A percentile compares a stretch with the other conserved stretches of the same genome.
phyloP scores from a whole-genome alignment of 257 asterid species.

The Solanum bulbocastanum region DNA sequence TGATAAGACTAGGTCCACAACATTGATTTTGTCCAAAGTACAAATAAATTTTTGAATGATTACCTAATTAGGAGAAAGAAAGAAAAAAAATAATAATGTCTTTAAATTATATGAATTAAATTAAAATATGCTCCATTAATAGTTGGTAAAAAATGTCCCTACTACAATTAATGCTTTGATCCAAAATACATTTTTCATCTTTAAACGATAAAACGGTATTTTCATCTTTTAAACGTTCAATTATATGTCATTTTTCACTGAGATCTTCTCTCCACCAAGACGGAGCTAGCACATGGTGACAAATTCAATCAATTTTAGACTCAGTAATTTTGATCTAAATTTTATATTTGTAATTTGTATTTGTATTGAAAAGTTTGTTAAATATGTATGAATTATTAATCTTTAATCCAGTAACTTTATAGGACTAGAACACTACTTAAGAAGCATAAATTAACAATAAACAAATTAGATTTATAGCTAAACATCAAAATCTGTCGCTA shows the following conservation, averaged over 20 bases:
- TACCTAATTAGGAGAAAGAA: neutral
- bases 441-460: neutral
- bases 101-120: too few species aligned
- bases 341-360: neutral
- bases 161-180: too few species aligned
- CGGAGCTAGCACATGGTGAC: neutral
- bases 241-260: neutral
- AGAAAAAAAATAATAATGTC: too few species aligned
- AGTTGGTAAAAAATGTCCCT: too few species aligned
- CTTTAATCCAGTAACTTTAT: neutral
- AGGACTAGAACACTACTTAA: neutral
- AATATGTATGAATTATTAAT: neutral
- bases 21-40: neutral
- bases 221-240: neutral
- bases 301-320: neutral
- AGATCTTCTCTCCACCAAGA: neutral
- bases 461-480: too few species aligned
- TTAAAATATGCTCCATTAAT: too few species aligned
- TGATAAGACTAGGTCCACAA: neutral
- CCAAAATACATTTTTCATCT: too few species aligned
- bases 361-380: neutral
- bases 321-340: neutral
- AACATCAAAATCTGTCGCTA: neutral
- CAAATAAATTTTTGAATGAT: neutral
- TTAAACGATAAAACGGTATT: too few species aligned